Conservation (phyloP, 23 red algal genomes). For the Gracilaria gracilis region DNA sequence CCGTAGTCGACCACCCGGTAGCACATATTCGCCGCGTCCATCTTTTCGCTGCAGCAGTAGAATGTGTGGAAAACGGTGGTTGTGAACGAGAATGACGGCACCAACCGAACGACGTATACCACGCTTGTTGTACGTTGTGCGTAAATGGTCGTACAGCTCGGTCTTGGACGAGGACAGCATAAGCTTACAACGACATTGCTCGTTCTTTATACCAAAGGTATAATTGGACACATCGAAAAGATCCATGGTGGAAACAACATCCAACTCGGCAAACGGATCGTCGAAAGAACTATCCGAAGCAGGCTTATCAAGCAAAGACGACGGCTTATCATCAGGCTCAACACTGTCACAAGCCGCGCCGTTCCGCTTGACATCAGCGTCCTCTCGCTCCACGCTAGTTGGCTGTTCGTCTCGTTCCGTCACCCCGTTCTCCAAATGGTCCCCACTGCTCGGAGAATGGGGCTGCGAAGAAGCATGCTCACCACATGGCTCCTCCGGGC, state of each 20-base stretch:
- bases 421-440: too few relatives aligned
- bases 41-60: conserved; percentile 82
- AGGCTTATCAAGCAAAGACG: too few relatives aligned
- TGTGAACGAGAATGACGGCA: conserved; percentile 82
- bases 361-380: too few relatives aligned
- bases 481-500: too few relatives aligned
- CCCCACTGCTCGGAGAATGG: too few relatives aligned
- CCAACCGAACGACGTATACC: conserved; percentile 80
- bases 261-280: conserved; percentile 32
- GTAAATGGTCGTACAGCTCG: conserved; percentile 12
- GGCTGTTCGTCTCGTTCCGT: too few relatives aligned
- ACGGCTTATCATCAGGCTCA: too few relatives aligned
- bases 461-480: too few relatives aligned
- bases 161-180: conserved; percentile 9
- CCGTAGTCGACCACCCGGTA: conserved; percentile 83
- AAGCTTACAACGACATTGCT: conserved; percentile 22
- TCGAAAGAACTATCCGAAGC: not conserved
- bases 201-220: conserved; percentile 81
- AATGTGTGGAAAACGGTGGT: conserved; percentile 77
- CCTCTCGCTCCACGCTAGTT: too few relatives aligned
- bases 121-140: conserved; percentile 52
- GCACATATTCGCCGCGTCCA: conserved; percentile 53
- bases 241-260: conserved; percentile 55
- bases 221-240: conserved; percentile 81
- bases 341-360: too few relatives aligned